Base-by-base conservation (phyloP, 441 rosid genomes). In the Jatropha podagrica region DNA sequence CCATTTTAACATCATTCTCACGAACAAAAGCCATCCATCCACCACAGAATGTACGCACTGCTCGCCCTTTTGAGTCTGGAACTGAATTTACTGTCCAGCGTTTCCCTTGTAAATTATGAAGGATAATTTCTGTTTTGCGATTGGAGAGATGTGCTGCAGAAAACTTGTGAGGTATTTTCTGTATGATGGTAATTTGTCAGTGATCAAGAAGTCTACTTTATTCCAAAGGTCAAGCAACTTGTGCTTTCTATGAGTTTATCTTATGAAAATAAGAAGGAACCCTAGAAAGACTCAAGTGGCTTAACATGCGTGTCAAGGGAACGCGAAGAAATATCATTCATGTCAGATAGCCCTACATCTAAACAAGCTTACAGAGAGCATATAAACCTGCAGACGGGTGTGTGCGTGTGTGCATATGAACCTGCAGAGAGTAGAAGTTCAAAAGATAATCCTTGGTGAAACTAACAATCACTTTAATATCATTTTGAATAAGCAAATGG, bases 21-120 rank as follows among this genome's bases (percentile, higher is more conserved):
- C 90, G 89, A 79, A 88, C 90, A 79, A 89, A 89, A 49, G 93
- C 88, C 84, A 86, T 85, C 93, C 93, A 89, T 32, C 93, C 93
- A 60, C 91, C 93, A 71, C 91, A 89, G 66, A 85, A 86, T 38
- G 89, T 86, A 73, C 88, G 89, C 48, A 79, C 71, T 49, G 79
- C 61, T 76, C 88, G 80, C 69, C 91, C 90, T 76, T 84, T 85
- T 6, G 93, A 88, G 70, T 88, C 90, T 27, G 93, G 91, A 74
- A 89, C 83, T 9, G 91, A 86, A 81, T 89, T 85, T 68, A 89
- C 93, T 0, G 81, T 82, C 93, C 93, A 89, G 42, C 78, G 77
- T 68, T 72, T 78, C 70, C 91, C 90, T 75, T 70, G 78, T 52
- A 66, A 55, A 80, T 83, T 87, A 27, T 84, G 77, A 73, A 89